These are phyloP conservation scores for Punica granatum DNA, from an alignment of 345 rosid species.

Conservation along the genomic window DNA sequence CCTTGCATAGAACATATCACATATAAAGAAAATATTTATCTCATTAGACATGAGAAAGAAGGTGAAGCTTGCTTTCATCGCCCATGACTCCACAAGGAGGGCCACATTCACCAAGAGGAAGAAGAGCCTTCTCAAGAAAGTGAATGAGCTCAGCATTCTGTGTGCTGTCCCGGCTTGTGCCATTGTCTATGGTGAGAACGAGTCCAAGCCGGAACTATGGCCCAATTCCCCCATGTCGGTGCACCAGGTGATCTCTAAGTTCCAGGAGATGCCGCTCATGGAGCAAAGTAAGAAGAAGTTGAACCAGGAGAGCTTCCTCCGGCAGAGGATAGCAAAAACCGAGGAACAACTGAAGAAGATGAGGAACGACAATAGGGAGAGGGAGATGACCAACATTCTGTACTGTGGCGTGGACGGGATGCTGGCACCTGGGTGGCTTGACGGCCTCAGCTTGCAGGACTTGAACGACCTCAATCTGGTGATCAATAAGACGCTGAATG, in stretches of 20 bases:
- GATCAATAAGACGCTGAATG: conserved; percentile 22
- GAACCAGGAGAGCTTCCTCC: conserved; percentile 35
- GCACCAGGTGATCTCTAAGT: conserved; percentile 20
- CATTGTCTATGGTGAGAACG: conserved; percentile 28
- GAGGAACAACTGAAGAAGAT: conserved; percentile 29
- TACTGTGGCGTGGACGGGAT: conserved; percentile 16
- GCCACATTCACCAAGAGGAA: conserved; percentile 58
- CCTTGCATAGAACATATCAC: no score
- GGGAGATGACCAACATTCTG: conserved; percentile 27
- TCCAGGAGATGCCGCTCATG: conserved; percentile 32
- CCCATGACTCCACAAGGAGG: conserved; percentile 39
- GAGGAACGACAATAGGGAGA: conserved; percentile 32
- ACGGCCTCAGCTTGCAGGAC: conserved; percentile 18
- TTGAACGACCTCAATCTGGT: conserved; percentile 31
- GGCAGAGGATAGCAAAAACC: conserved; percentile 25
- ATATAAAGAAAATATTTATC: neutral
- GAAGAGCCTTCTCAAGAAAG: conserved; percentile 55
- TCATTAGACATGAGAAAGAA: conserved; percentile 46
- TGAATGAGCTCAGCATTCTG: conserved; percentile 42
- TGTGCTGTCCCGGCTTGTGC: conserved; percentile 15
- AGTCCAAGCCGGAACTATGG: conserved; percentile 37
- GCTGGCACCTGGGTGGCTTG: conserved; percentile 2
- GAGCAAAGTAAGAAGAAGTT: conserved; percentile 41
- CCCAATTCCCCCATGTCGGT: conserved; percentile 28
- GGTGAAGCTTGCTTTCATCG: conserved; percentile 42